Conservation (phyloP, 2,329 filamentous ascomycete species). For the Phaeomoniella chlamydospora region DNA sequence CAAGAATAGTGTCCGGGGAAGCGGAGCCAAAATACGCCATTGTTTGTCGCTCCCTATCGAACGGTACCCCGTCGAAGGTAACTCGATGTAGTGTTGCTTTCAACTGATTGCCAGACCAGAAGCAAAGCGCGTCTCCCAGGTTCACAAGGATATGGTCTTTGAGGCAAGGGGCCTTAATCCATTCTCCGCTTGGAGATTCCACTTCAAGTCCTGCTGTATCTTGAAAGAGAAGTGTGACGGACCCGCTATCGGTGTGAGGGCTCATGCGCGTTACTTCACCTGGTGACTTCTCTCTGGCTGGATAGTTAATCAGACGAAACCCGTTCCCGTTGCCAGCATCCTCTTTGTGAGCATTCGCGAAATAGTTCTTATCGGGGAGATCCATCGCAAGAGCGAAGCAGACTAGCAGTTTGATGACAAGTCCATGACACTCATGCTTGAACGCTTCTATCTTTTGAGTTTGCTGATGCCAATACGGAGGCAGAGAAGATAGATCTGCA, state of each 20-base stretch:
- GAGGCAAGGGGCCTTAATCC: constrained; percentile 71
- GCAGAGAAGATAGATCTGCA: constrained; percentile 5
- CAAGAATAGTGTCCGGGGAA: constrained; percentile 9
- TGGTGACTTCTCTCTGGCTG: constrained; percentile 20
- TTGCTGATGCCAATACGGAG: constrained; percentile 10
- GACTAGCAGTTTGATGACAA: constrained; percentile 9
- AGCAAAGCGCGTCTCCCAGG: constrained; percentile 67
- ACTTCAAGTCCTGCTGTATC: constrained; percentile 44
- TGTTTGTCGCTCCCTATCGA: constrained; percentile 8
- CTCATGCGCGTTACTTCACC: constrained; percentile 7
- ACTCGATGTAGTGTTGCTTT: constrained; percentile 82
- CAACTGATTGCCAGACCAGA: constrained; percentile 84
- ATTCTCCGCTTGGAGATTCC: constrained; percentile 57
- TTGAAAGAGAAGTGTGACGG: constrained; percentile 37
- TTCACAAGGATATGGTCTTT: constrained; percentile 71
- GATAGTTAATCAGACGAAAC: constrained; percentile 62
- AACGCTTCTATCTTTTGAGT: constrained; percentile 9
- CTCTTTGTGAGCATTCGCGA: constrained; percentile 50
- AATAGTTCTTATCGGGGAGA: constrained; percentile 49
- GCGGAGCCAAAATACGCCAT: constrained; percentile 13
- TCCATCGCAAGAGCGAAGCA: constrained; percentile 68
- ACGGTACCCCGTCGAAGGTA: constrained; percentile 8
- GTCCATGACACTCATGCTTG: constrained; percentile 9
- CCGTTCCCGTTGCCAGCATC: constrained; percentile 51
- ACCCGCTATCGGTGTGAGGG: constrained; percentile 49